phyloP scores from a whole-genome alignment of 805 yeast species.

The Diddensiella caesifluorescens region DNA sequence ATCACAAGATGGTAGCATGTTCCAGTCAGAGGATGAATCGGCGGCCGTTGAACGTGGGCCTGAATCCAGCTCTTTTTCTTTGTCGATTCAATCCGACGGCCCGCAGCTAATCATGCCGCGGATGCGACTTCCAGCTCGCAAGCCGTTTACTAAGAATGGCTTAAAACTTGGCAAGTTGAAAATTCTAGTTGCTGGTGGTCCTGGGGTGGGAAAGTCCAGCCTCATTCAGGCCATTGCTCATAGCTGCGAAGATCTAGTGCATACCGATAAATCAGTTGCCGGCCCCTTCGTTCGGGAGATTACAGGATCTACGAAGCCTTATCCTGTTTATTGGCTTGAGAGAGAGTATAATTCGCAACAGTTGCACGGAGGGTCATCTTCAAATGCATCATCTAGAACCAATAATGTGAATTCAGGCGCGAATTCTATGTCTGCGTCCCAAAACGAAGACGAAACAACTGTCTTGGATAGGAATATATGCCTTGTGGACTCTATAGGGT shows the following conservation, averaged over 20 bases:
- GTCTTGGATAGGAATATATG: constrained; percentile 22
- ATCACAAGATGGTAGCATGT: constrained; percentile 8
- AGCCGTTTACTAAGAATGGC: constrained; percentile 24
- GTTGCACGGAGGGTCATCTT: neutral
- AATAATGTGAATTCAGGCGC: neutral
- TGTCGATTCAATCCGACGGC: too few relatives aligned
- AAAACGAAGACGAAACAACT: constrained; percentile 11
- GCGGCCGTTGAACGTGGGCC: neutral
- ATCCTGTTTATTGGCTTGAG: constrained; percentile 18
- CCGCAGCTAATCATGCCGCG: constrained; percentile 24
- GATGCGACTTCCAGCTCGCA: constrained; percentile 19
- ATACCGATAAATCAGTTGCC: constrained; percentile 15
- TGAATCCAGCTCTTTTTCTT: neutral
- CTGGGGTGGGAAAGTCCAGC: constrained; percentile 82
- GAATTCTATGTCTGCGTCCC: neutral
- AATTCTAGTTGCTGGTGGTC: constrained; percentile 74
- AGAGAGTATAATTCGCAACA: constrained; percentile 1
- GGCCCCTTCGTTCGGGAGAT: constrained; percentile 7
- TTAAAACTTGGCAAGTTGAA: constrained; percentile 25
- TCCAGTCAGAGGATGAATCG: constrained; percentile 3
- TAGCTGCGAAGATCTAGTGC: constrained; percentile 35
- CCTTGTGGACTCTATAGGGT: constrained; percentile 24
- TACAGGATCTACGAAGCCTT: constrained; percentile 26
- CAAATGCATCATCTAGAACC: neutral
- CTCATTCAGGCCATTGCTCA: constrained; percentile 79